phyloP scores from a whole-genome alignment of 495 filamentous ascomycete species.

The Hypomontagnella monticulosa region DNA sequence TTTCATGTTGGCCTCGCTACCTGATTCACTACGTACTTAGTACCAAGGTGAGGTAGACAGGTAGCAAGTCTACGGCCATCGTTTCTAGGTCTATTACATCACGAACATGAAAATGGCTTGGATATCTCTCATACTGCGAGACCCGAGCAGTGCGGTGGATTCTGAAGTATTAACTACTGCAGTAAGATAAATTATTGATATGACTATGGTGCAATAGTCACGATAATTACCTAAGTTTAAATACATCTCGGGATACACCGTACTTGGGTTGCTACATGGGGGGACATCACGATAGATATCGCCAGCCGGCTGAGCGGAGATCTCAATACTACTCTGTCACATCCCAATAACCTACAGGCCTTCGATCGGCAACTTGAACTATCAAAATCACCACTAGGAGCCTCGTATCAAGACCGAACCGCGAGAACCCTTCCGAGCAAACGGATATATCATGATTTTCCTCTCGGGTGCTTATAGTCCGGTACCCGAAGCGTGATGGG shows the following conservation, averaged over 20 bases:
- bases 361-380: background rate
- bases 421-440: background rate
- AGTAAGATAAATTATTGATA: no score
- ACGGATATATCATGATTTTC: conserved; percentile 4
- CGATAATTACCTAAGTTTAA: no score
- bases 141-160: no score
- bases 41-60: no score
- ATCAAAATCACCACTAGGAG: background rate
- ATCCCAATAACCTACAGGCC: background rate
- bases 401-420: background rate
- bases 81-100: no score
- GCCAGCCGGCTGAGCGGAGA: conserved; percentile 12
- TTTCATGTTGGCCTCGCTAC: background rate
- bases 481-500: conserved; percentile 11
- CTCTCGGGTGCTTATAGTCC: conserved; percentile 18
- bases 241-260: no score
- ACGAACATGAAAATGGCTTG: no score
- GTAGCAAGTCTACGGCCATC: no score
- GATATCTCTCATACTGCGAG: no score
- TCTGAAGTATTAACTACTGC: no score
- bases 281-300: conserved; percentile 5
- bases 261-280: background rate
- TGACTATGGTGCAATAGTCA: no score
- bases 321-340: background rate
- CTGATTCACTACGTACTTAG: no score